Evolutionary conservation across 1,284 basidiomycete genomes (phyloP).

Genomic region (Violaceomyces palustris): DNA sequence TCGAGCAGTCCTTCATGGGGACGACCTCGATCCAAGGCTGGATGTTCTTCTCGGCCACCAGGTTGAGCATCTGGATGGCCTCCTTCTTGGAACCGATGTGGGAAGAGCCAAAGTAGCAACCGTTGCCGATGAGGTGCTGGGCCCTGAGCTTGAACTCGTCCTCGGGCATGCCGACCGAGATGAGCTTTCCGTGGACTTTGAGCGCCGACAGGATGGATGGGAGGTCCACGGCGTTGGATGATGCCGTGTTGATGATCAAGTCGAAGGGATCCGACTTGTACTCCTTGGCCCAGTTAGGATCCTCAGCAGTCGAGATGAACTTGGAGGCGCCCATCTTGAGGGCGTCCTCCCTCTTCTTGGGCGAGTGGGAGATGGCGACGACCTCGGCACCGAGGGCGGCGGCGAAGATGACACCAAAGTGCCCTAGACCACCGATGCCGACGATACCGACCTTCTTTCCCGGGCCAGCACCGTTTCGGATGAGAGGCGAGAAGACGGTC

Average conservation of each 20-base stretch:
- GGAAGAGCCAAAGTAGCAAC: slow-evolving; percentile 55
- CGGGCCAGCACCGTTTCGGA: slow-evolving; percentile 61
- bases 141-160: slow-evolving; percentile 53
- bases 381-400: slow-evolving; percentile 63
- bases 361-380: slow-evolving; percentile 65
- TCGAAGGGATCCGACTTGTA: slow-evolving; percentile 56
- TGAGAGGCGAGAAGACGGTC: slow-evolving; percentile 65
- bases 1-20: slow-evolving; percentile 61
- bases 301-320: slow-evolving; percentile 48
- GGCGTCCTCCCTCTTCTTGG: slow-evolving; percentile 64
- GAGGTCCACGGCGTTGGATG: slow-evolving; percentile 55
- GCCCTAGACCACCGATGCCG: slow-evolving; percentile 55
- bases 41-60: slow-evolving; percentile 46
- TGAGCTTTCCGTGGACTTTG: slow-evolving; percentile 59
- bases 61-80: slow-evolving; percentile 55
- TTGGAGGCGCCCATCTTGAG: slow-evolving; percentile 62
- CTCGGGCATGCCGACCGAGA: slow-evolving; percentile 61
- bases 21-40: slow-evolving; percentile 57
- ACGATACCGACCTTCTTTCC: slow-evolving; percentile 67
- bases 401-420: slow-evolving; percentile 60
- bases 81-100: slow-evolving; percentile 66
- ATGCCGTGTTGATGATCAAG: slow-evolving; percentile 62
- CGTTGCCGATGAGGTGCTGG: slow-evolving; percentile 54
- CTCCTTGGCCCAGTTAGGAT: slow-evolving; percentile 41
- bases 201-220: slow-evolving; percentile 57